Base-by-base conservation (phyloP, 352 stramenopile species). In the Phytophthora tentaculata region DNA sequence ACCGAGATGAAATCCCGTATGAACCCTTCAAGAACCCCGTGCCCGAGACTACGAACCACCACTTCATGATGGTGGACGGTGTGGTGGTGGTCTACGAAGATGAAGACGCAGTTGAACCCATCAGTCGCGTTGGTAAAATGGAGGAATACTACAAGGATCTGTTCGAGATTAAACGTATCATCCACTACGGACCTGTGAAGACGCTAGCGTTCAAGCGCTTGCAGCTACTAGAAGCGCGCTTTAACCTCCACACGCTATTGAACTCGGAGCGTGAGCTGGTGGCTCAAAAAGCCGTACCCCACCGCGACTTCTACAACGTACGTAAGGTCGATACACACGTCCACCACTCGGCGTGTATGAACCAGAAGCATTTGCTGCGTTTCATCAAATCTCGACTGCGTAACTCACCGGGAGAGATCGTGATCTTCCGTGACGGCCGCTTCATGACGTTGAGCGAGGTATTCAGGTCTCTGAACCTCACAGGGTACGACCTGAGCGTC, bases 291-390 rank as follows among this genome's bases (percentile, higher is more conserved):
- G 91, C 89, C 29, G 89, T 99, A 41, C 93, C 98, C 7, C 97
- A 99, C 53, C 97, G 97, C n/a, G 97, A 99, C 69, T 99, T 99
- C 71, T 99, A 99, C 82, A 97, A 98, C 61, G 95, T 98, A 13
- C 85, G 97, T 23, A 99, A 99, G 76, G 96, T 99, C 10, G 98
- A 99, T 67, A 99, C 98, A 69, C 98, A 99, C 72, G 98, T 99
- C 61, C 98, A 99, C 75, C 92, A 99, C 71, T 97, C 87, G 57
- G 95, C 95, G 20, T 98, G 94, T 72, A 98, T 98, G 95, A 98
- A 98, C 76, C 91, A 98, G 71, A 98, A 98, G 73, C 94, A 98
- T 72, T 60, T 98, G 64, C 76, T 98, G 61, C 88, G 94, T 14
- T 96, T 98, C 58, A 97, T 97, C 70, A 95, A 96, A 67, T 95